phyloP scores from a whole-genome alignment of 345 rosid species.

The Pistacia integerrima region DNA sequence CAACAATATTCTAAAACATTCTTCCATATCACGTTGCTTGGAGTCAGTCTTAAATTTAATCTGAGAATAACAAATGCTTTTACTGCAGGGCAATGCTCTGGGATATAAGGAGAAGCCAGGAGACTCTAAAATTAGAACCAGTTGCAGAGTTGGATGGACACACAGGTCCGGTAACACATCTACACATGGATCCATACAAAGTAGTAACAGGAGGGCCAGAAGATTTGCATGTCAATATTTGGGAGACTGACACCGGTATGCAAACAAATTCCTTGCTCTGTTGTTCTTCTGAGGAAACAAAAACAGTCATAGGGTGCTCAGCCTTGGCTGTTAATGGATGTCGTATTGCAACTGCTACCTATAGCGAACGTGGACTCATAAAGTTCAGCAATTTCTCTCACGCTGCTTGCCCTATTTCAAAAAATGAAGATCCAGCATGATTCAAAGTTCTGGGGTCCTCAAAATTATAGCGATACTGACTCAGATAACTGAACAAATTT shows the following conservation, averaged over 20 bases:
- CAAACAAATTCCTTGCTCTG: conserved; percentile 46
- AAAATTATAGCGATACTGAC: conserved; percentile 27
- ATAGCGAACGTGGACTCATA: conserved; percentile 22
- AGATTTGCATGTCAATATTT: conserved; percentile 40
- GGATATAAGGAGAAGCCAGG: conserved; percentile 59
- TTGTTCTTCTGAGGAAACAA: conserved; percentile 21
- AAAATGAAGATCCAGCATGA: conserved; percentile 23
- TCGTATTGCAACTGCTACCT: conserved; percentile 37
- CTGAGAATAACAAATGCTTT: not conserved
- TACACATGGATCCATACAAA: conserved; percentile 62
- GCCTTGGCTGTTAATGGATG: conserved; percentile 56
- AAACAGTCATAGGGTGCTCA: conserved; percentile 32
- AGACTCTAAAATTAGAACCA: conserved; percentile 33
- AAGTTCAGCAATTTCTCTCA: conserved; percentile 42
- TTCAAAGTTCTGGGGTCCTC: conserved; percentile 58
- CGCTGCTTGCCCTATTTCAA: conserved; percentile 35
- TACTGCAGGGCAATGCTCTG: conserved; percentile 60
- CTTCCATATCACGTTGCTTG: not conserved
- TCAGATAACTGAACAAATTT: conserved; percentile 13
- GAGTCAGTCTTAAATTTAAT: not conserved
- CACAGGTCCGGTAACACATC: conserved; percentile 38
- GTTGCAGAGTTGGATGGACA: conserved; percentile 60
- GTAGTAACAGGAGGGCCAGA: conserved; percentile 54
- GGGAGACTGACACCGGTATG: conserved; percentile 57
- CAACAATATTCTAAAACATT: not conserved